Evolutionary conservation across 345 rosid species (phyloP), one percentile per base, ranked within the genome.

Genomic region (Eucalyptus lansdowneana): DNA sequence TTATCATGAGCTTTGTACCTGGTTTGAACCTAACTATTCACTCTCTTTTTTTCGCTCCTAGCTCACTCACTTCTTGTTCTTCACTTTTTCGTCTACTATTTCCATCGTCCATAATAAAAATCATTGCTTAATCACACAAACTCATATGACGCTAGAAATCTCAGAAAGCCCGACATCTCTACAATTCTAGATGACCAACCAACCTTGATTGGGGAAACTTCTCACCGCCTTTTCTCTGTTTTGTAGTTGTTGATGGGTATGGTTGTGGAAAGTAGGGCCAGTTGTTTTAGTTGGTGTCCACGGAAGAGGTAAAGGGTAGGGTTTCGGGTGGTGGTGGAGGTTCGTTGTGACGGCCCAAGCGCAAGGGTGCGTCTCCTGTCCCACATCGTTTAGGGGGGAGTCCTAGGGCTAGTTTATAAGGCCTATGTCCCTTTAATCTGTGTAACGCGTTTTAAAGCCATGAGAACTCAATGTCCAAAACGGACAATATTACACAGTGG

Each of bases 331-430:
- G 76, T 14, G 37, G 1, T n/a, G 34, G 76, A 65, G 76, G 37
- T 65, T 65, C 11, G 0, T 1, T 49, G 0, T 49, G 50, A 49
- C 6, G 15, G 50, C 50, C 3, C 50, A 49, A 49, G 50, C 6
- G 1, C 50, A 49, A 1, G 50, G 50, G 15, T 1, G 15, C 6
- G 1, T 49, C 1, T 49, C 50, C 15, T 49, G 0, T 49, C 50
- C 50, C 15, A 49, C 6, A 49, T 49, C 15, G 0, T 49, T 49
- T 49, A 49, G 6, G 15, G 15, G 50, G 2, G 50, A 49, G 50
- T 49, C 15, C 0, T 13, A 2, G 15, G 0, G 15, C 15, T 49
- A 13, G 50, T 49, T 49, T 2, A 49, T 49, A 49, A 49, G 6
- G 15, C 1, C 12, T 13, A 1, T 49, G 9, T 47, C 4, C 49